Base-by-base conservation (phyloP, 768 basidiomycete genomes). In the Trametopsis cervina region DNA sequence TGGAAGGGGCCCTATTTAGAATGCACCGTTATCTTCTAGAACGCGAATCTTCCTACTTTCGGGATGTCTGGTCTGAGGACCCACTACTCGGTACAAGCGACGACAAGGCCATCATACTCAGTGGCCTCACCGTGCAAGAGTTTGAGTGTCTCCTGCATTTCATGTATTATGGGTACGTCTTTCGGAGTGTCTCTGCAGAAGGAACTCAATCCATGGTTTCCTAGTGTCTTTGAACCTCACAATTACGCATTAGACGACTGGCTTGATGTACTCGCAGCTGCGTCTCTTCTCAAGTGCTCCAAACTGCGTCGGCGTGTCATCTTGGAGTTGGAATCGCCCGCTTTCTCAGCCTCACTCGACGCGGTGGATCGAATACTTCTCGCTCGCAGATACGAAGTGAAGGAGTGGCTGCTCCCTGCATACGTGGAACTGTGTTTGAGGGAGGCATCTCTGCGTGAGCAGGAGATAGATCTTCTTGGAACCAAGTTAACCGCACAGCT, bases 1-100 rank as follows among this genome's bases (percentile, higher is more conserved):
- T 71, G 1, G 66, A 69, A 45, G 60, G 61, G 20, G 58, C 60
- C 15, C 50, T 68, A 9, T 73, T 69, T 60, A 68, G 65, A 49
- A 66, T 74, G 9, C 72, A 74, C 50, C 66, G 64, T 7, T 60
- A 66, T 47, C 63, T 66, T 24, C 58, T 75, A 15, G 62, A 60
- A 40, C 58, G 61, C 21, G 66, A 68, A 35, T 72, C 73, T 0
- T 50, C 62, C 3, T 60, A 67, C 9, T 72, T 74, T 50, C 52
- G 61, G 5, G 44, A 54, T 22, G 59, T 73, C 58, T 67, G 72
- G 46, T 12, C 51, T 3, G 44, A 45, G 10, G 49, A 57, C 17
- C 12, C 22, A 15, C 36, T 26, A 5, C 46, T 46, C 15, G 70
- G 70, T 9, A 29, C 25, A 0, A 52, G 53, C 5, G 69, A 70